Evolutionary conservation across 176 grass and related monocot genomes (phyloP).

Genomic region (Zea mays): Zm-B73-REFERENCE-NAM-5.0 NC_050103.1:64324501-64325000

Average conservation of each 20-base stretch:
- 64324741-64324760: slow-evolving; percentile 39
- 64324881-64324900: slow-evolving; percentile 7
- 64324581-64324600: slow-evolving; percentile 82
- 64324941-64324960: slow-evolving; percentile 30
- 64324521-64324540: slow-evolving; percentile 95
- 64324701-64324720: slow-evolving; percentile 9
- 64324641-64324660: slow-evolving; percentile 94
- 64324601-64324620: slow-evolving; percentile 75
- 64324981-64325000: slow-evolving; percentile 73
- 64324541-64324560: slow-evolving; percentile 90
- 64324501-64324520: slow-evolving; percentile 88
- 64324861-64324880: slow-evolving; percentile 50
- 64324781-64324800: slow-evolving; percentile 96
- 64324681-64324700: not conserved
- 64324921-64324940: slow-evolving; percentile 25
- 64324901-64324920: slow-evolving; percentile 13
- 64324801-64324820: slow-evolving; percentile 95
- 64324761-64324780: slow-evolving; percentile 89
- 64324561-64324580: slow-evolving; percentile 93
- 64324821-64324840: slow-evolving; percentile 97
- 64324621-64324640: slow-evolving; percentile 94
- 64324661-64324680: slow-evolving; percentile 98
- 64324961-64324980: slow-evolving; percentile 39
- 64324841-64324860: slow-evolving; percentile 99
- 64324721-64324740: slow-evolving; percentile 21